phyloP scores from a whole-genome alignment of 495 filamentous ascomycete genomes.

The Podospora pseudopauciseta region DNA sequence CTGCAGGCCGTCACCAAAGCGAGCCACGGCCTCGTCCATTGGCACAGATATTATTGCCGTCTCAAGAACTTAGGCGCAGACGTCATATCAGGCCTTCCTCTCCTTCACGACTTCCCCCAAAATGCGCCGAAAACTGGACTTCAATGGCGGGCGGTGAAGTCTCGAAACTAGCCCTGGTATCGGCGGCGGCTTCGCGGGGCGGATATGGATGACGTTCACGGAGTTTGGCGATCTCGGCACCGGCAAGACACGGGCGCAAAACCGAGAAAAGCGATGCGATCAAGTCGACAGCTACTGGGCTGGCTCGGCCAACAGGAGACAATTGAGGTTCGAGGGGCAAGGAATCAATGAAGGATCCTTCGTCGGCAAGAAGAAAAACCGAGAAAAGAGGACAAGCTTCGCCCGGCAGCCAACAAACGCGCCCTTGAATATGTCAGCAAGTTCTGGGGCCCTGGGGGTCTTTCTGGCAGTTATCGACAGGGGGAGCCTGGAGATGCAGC shows the following conservation, averaged over 20 bases:
- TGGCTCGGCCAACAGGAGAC: background rate
- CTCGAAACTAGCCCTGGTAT: background rate
- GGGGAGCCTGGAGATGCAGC: slow-evolving; percentile 4
- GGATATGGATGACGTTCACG: background rate
- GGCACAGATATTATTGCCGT: slow-evolving; percentile 23
- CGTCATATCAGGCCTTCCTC: slow-evolving; percentile 28
- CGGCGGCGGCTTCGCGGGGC: background rate
- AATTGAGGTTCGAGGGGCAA: background rate
- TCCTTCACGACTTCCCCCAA: background rate
- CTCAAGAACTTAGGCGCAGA: slow-evolving; percentile 13
- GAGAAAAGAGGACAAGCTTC: background rate
- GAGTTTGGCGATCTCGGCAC: background rate
- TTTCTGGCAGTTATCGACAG: slow-evolving; percentile 3
- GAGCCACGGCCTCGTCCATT: slow-evolving; percentile 26
- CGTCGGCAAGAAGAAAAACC: slow-evolving; percentile 1
- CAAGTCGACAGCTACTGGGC: background rate
- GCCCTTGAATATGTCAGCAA: slow-evolving; percentile 18
- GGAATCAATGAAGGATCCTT: background rate
- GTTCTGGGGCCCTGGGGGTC: background rate
- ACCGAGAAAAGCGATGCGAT: background rate
- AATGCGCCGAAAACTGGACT: background rate
- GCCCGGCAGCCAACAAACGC: background rate
- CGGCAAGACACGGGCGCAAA: background rate
- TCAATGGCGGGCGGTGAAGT: background rate
- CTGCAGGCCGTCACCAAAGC: slow-evolving; percentile 21